phyloP scores from a whole-genome alignment of 768 basidiomycete genomes.

The Trichaptum fuscoviolaceum region DNA sequence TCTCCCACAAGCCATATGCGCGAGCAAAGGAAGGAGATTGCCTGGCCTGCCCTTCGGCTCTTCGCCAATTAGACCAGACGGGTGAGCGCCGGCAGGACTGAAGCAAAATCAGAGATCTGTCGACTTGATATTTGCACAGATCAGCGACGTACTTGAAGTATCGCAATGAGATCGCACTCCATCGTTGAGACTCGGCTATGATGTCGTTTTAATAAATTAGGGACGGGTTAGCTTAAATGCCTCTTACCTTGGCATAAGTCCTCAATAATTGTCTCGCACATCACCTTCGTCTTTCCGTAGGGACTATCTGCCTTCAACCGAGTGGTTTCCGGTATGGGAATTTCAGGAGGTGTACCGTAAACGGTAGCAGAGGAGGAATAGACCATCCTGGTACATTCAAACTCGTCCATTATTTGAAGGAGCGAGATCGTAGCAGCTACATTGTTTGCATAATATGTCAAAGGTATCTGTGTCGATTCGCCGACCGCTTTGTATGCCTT shows the following conservation, averaged over 20 bases:
- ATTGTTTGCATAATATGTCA: slow-evolving; percentile 93
- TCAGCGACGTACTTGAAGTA: slow-evolving; percentile 88
- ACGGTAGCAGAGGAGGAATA: slow-evolving; percentile 99
- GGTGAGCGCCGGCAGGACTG: slow-evolving; percentile 97
- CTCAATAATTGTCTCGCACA: slow-evolving; percentile 85
- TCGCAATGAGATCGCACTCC: slow-evolving; percentile 82
- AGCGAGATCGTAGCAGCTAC: slow-evolving; percentile 84
- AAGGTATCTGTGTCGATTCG: slow-evolving; percentile 88
- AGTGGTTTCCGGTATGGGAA: slow-evolving; percentile 93
- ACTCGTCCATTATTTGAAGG: slow-evolving; percentile 81
- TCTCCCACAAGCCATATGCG: slow-evolving; percentile 91
- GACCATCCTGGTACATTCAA: slow-evolving; percentile 80
- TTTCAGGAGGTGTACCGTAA: slow-evolving; percentile 86
- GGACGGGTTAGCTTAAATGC: neutral
- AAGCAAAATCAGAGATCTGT: neutral
- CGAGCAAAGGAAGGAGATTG: slow-evolving; percentile 88
- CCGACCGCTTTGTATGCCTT: slow-evolving; percentile 98
- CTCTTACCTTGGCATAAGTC: slow-evolving; percentile 76
- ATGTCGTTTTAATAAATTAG: neutral
- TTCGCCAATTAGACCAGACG: slow-evolving; percentile 92
- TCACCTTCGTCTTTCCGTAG: slow-evolving; percentile 95
- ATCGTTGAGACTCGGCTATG: slow-evolving; percentile 61
- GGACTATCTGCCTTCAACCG: slow-evolving; percentile 84
- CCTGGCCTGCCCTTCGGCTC: slow-evolving; percentile 94
- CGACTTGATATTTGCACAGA: slow-evolving; percentile 7